Base-by-base conservation (phyloP, 768 basidiomycete genomes). In the Trichaptum fuscoviolaceum region DNA sequence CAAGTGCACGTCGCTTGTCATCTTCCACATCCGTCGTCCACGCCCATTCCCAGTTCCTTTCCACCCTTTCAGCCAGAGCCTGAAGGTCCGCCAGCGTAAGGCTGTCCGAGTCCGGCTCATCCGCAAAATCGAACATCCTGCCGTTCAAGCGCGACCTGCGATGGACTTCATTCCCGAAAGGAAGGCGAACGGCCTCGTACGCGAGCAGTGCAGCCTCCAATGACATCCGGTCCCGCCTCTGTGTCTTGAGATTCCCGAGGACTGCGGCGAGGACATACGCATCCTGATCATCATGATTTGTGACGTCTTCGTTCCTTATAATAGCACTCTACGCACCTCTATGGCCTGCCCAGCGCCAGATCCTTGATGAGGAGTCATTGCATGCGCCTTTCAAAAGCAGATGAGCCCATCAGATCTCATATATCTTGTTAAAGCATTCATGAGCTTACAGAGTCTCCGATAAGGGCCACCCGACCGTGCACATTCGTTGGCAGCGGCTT, bases 31-130 rank as follows among this genome's bases (percentile, higher is more conserved):
- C 67, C 4, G 60, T 63, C 10, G 36, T 62, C 86, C 86, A 87
- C 6, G 81, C 72, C 88, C 88, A 90, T 66, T 85, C 83, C 86
- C 86, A 88, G 62, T 81, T 83, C 71, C 78, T 78, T 20, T 79
- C 80, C 26, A 89, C 73, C 12, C 73, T 73, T 35, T 77, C 72
- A 7, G 77, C 80, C 3, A 88, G 71, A 57, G 78, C 71, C 18
- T 77, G 3, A n/a, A 58, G 57, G 20, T 26, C 25, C 2, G 20
- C 9, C 69, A 26, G 57, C 20, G 57, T 7, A 58, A 58, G 57
- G 57, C 7, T 26, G 20, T n/a, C 57, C n/a, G 57, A 26, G 2
- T n/a, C 20, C 20, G 70, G 67, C 63, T 61, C 66, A 35, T 77
- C 77, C 59, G 79, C 76, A 76, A 70, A 73, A 69, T 68, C 73